Base-by-base conservation (phyloP, 1,139 yeast species). In the Blastobotrys arbuscula region DNA sequence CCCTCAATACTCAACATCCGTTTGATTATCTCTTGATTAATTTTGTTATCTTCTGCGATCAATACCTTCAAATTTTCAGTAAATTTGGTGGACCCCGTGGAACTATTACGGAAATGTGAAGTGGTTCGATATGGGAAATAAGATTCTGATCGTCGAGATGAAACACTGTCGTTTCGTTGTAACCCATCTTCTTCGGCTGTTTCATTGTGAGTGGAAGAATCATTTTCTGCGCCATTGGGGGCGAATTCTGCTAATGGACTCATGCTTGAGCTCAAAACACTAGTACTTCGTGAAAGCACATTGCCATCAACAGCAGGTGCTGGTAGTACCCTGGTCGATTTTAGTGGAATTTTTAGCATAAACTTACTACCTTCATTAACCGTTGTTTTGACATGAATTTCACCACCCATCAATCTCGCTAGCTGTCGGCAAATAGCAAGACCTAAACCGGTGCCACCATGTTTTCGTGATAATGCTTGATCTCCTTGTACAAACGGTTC, bases 401-500 rank as follows among this genome's bases (percentile, higher is more conserved):
- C 55, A 2, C 75, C 75, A 4, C 71, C 70, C 90, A 90, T 87
- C 81, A 90, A 82, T 34, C 77, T 78, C 1, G 96, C 95, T 53
- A 92, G 75, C 67, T 92, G 97, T 52, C 90, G 77, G 66, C 97
- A 90, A 63, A 92, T 90, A 0, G 96, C 87, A 44, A 92, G 75
- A 1, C 98, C 98, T 48, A 92, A 73, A 8, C 98, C 98, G 0
- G 97, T 89, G 57, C 98, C 98, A 50, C 97, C 96, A 63, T 86
- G 85, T 48, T 90, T 86, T 64, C 96, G 75, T 2, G 95, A 84
- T 35, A 90, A 74, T 0, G 97, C 89, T 66, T 90, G 97, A 61
- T 92, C 97, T 40, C 97, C 97, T 68, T 90, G 98, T 30, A 88
- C 88, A 70, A 92, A 92, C 2, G 97, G 97, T 62, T 92, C 97